phyloP scores from a whole-genome alignment of 495 filamentous ascomycete species.

The Pseudoneurospora amorphoporcata region DNA sequence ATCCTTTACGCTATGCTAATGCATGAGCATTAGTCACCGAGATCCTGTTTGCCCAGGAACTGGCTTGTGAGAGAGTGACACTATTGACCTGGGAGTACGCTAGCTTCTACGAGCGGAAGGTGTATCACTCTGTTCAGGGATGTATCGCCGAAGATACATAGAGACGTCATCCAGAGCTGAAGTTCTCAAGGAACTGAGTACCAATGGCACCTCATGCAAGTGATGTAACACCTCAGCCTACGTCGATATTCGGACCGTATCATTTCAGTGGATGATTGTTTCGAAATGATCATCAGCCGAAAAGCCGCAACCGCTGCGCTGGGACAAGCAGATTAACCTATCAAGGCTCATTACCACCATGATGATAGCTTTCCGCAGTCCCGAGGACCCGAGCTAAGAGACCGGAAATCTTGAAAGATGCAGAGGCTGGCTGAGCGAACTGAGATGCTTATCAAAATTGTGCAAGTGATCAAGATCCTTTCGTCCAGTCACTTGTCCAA shows the following conservation, averaged over 20 bases:
- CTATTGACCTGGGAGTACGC: not conserved
- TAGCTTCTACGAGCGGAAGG: not conserved
- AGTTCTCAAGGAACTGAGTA: not conserved
- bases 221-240: not conserved
- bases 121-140: not conserved
- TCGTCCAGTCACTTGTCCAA: not conserved
- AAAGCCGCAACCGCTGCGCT: not conserved
- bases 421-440: not conserved
- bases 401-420: not conserved
- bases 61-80: not conserved
- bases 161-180: not conserved
- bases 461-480: not conserved
- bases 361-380: not conserved
- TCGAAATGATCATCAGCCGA: not conserved
- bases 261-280: not conserved
- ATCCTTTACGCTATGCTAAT: not conserved
- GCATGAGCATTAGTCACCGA: not conserved
- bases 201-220: not conserved
- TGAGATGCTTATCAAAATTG: not conserved
- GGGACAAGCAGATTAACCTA: not conserved
- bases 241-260: not conserved
- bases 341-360: not conserved
- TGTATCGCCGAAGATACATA: not conserved
- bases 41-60: not conserved
- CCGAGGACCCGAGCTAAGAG: not conserved